These are phyloP conservation scores for Microdochium nivale DNA, from an alignment of 2,329 filamentous ascomycete genomes.

Conservation along the genomic window DNA sequence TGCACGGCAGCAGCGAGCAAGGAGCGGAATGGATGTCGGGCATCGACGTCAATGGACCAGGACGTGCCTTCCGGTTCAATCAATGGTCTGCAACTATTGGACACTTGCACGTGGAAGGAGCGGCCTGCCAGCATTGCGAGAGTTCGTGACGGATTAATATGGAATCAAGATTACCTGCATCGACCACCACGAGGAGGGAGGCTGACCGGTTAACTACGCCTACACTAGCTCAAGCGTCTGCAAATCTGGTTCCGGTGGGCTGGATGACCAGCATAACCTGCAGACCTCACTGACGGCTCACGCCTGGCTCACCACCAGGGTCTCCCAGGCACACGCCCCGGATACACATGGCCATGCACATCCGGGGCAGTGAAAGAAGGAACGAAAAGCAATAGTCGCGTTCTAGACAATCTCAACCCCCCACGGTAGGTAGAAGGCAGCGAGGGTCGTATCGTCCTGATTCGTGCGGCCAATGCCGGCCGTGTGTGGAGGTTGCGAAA, in stretches of 20 bases:
- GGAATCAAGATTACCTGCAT: background rate
- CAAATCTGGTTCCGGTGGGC: background rate
- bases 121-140: background rate
- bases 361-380: background rate
- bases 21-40: background rate
- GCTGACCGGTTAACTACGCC: too few relatives aligned
- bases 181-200: background rate
- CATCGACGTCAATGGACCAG: background rate
- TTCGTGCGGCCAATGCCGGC: background rate
- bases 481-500: background rate
- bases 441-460: background rate
- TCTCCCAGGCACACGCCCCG: background rate
- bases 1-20: background rate
- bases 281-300: background rate
- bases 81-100: background rate
- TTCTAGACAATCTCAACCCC: background rate
- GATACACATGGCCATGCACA: background rate
- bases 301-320: too few relatives aligned
- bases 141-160: too few relatives aligned
- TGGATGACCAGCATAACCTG: background rate
- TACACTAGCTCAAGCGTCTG: background rate
- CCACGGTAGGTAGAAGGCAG: background rate
- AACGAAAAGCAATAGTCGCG: background rate
- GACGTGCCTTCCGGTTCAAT: background rate
- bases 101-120: background rate